Evolutionary conservation across 768 basidiomycete species (phyloP).

Genomic region (Russula virescens): DNA sequence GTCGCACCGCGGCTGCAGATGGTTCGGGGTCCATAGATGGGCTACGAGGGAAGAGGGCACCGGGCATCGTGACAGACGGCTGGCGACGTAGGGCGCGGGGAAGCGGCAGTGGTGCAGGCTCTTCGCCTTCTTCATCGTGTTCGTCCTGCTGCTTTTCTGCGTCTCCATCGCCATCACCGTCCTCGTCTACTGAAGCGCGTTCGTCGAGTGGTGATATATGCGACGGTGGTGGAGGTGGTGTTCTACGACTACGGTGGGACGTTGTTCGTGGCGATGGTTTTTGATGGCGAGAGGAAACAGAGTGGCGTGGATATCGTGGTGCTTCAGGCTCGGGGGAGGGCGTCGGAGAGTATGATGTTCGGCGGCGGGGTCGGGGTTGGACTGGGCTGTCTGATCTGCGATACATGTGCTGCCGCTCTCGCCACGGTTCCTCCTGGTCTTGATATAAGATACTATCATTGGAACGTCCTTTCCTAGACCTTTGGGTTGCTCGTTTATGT

Average conservation of each 20-base stretch:
- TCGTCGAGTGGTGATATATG: not conserved
- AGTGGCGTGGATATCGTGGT: not conserved
- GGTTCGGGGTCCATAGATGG: slow-evolving; percentile 49
- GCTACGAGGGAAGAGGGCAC: slow-evolving; percentile 69
- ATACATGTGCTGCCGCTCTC: slow-evolving; percentile 1
- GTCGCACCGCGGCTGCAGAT: slow-evolving; percentile 27
- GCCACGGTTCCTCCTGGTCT: slow-evolving; percentile 5
- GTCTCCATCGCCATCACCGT: not conserved
- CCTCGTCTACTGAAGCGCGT: not conserved
- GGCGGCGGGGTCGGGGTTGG: slow-evolving; percentile 10
- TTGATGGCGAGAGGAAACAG: not conserved
- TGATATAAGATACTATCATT: not conserved
- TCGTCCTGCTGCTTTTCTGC: slow-evolving; percentile 25
- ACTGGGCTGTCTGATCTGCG: not conserved
- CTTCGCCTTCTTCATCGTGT: slow-evolving; percentile 4
- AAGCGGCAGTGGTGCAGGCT: slow-evolving; percentile 30
- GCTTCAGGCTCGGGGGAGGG: not conserved
- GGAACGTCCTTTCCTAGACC: slow-evolving; percentile 1
- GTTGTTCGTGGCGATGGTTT: not conserved
- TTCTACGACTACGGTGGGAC: not conserved
- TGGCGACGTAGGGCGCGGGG: slow-evolving; percentile 35
- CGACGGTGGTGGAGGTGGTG: not conserved
- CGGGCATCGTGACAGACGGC: slow-evolving; percentile 67
- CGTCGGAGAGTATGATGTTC: slow-evolving; percentile 9
- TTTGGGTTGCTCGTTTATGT: not conserved